Evolutionary conservation across 169 alveolate genomes (phyloP).

Genomic region (Amoebophrya sp.): DNA sequence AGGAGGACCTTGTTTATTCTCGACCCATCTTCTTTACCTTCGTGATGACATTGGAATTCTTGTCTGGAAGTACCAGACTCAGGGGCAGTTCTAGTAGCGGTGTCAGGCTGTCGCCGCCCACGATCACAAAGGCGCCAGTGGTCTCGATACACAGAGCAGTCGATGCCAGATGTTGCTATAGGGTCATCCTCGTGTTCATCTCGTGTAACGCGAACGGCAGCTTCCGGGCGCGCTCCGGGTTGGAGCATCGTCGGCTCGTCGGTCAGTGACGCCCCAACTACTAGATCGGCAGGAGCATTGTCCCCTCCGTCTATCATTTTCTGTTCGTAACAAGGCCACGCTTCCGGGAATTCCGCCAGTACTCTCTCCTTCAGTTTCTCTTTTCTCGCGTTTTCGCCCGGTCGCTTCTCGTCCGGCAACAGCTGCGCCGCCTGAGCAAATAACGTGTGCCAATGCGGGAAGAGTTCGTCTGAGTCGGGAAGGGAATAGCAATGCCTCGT

Average conservation of each 20-base stretch:
- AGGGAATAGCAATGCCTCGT: too few species aligned
- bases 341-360: slow-evolving; percentile 19
- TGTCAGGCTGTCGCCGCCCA: not conserved
- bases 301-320: not conserved
- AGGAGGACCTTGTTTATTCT: slow-evolving; percentile 56
- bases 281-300: not conserved
- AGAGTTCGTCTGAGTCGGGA: not conserved
- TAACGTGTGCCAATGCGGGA: not conserved
- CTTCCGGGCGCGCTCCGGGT: too few species aligned
- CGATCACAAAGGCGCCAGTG: not conserved
- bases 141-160: not conserved
- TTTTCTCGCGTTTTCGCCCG: not conserved
- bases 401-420: not conserved
- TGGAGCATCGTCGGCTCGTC: too few species aligned
- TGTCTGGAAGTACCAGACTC: not conserved
- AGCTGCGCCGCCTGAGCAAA: not conserved
- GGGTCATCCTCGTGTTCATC: too few species aligned
- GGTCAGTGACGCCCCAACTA: too few species aligned
- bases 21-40: too few species aligned
- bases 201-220: too few species aligned
- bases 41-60: too few species aligned
- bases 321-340: slow-evolving; percentile 12
- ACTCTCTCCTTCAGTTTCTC: not conserved
- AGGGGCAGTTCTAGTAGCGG: too few species aligned
- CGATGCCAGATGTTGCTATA: not conserved